Conservation (phyloP, 2,329 filamentous ascomycete species). For the Fonsecaea pugnacius region DNA sequence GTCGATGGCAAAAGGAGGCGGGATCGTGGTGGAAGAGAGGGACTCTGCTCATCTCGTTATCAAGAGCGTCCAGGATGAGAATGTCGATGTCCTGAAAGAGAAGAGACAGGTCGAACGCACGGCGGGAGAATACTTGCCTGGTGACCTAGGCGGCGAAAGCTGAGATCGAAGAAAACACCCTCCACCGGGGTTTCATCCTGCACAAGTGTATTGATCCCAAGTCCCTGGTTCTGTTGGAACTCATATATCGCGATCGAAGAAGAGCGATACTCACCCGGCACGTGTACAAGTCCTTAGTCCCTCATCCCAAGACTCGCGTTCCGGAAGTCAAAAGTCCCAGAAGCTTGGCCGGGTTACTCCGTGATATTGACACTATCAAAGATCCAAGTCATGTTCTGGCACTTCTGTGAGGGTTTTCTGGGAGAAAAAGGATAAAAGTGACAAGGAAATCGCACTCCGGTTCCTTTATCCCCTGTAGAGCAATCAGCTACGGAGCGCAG, state of each 20-base stretch:
- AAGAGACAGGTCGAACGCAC: conserved; percentile 28
- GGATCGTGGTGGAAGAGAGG: conserved; percentile 49
- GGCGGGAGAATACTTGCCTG: conserved; percentile 34
- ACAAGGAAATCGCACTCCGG: neutral
- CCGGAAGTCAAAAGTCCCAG: neutral
- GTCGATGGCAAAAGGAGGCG: conserved; percentile 46
- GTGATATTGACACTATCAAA: neutral
- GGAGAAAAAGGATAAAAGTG: neutral
- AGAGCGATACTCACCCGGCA: neutral
- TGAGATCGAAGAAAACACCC: neutral
- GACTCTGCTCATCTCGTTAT: conserved; percentile 39
- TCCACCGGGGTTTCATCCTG: neutral
- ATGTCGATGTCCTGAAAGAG: conserved; percentile 17
- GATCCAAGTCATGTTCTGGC: neutral
- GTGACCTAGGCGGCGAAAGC: neutral
- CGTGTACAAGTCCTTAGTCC: neutral
- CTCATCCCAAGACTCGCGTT: too few species aligned
- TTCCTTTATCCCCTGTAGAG: neutral
- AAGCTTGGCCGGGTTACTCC: neutral
- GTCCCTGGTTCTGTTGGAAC: neutral
- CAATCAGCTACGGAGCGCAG: neutral
- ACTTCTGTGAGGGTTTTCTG: neutral
- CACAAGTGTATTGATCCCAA: neutral
- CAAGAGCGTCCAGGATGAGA: conserved; percentile 22
- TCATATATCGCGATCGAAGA: neutral